Evolutionary conservation across 441 rosid species (phyloP).

Genomic region (Isatis lusitanica): DNA sequence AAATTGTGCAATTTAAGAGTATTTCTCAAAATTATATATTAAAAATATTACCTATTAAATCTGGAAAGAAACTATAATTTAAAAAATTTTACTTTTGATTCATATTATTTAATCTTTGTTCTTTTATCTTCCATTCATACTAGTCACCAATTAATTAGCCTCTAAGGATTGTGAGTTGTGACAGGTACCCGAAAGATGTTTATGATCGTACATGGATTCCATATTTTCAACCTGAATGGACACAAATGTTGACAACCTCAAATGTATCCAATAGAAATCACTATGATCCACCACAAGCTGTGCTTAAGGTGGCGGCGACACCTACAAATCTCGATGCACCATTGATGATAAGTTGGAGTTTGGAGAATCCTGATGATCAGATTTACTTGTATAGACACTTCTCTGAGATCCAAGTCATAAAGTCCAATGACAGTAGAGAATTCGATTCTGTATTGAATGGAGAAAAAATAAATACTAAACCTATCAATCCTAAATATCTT

Average conservation of each 20-base stretch:
- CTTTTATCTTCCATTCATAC: too few relatives aligned
- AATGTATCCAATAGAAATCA: background rate
- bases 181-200: conserved; percentile 40
- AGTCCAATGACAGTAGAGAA: conserved; percentile 31
- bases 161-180: background rate
- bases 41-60: too few relatives aligned
- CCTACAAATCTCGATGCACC: background rate
- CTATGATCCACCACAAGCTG: conserved; percentile 30
- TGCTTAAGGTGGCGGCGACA: conserved; percentile 35
- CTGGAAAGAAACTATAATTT: too few relatives aligned
- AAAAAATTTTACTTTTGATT: too few relatives aligned
- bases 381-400: conserved; percentile 35
- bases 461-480: background rate
- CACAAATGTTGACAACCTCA: conserved; percentile 12
- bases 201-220: conserved; percentile 47
- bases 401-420: conserved; percentile 36
- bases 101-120: too few relatives aligned
- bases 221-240: background rate
- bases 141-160: too few relatives aligned
- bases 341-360: background rate
- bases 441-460: conserved; percentile 20
- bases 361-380: conserved; percentile 5
- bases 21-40: too few relatives aligned
- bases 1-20: too few relatives aligned
- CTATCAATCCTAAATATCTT: conserved; percentile 16